Evolutionary conservation across 352 stramenopile species (phyloP).

Genomic region (Phytophthora pisi): DNA sequence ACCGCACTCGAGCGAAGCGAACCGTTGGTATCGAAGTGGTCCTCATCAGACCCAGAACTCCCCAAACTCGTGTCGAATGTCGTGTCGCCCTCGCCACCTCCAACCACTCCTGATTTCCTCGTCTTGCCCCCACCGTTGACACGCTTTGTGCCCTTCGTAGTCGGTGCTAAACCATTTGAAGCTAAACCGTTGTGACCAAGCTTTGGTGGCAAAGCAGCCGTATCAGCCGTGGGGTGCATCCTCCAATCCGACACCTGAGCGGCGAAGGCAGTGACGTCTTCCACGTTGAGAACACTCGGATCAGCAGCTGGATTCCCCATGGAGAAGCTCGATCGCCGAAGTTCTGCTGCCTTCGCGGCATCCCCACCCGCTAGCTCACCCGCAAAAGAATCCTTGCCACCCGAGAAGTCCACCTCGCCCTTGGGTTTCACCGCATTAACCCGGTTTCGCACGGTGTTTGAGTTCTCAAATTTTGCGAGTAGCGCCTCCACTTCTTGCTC

Average conservation of each 20-base stretch:
- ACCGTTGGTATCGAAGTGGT: not conserved
- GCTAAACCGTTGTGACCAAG: not conserved
- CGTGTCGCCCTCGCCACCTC: slow-evolving; percentile 6
- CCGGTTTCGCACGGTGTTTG: not conserved
- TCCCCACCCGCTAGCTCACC: not conserved
- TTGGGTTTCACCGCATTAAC: not conserved
- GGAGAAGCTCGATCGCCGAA: slow-evolving; percentile 16
- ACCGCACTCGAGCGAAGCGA: not conserved
- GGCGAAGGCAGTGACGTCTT: slow-evolving; percentile 27
- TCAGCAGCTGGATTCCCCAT: not conserved
- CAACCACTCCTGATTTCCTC: slow-evolving; percentile 7
- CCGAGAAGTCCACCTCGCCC: not conserved
- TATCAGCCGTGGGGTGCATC: slow-evolving; percentile 11
- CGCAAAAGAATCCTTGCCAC: not conserved
- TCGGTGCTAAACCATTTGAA: not conserved
- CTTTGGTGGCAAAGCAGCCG: not conserved
- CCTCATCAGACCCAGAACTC: slow-evolving; percentile 9
- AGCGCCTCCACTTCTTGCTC: not conserved
- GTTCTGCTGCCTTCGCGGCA: slow-evolving; percentile 19
- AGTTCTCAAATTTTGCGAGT: not conserved
- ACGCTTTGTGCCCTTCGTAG: not conserved
- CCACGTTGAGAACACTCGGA: slow-evolving; percentile 7
- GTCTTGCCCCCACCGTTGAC: slow-evolving; percentile 10
- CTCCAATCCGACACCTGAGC: slow-evolving; percentile 26
- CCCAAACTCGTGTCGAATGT: slow-evolving; percentile 21